Evolutionary conservation across 1,284 basidiomycete genomes (phyloP), one percentile per base, ranked within the genome.

Genomic region (Microbotryomycetes sp.): DNA sequence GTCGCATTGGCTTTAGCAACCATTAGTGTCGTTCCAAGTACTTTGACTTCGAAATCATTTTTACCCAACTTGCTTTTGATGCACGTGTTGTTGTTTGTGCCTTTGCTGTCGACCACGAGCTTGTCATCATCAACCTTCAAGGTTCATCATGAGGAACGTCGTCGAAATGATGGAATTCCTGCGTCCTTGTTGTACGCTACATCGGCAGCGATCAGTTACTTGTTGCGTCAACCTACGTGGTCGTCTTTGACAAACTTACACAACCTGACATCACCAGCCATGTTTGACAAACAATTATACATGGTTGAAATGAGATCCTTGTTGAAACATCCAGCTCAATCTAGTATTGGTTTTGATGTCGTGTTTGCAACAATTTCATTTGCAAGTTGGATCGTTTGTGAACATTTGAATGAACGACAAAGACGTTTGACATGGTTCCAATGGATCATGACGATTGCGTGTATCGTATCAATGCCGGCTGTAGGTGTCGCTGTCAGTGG

Each of bases 271-370:
- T 42, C 36, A 12, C 36, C 36, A 9, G 36, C 36, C 12, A 9
- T 42, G 36, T 42, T 42, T 19, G 36, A 42, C 36, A 42, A 9
- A 9, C 36, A 42, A 19, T 19, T 42, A 9, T 42, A 42, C 36
- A 42, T 12, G 19, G 36, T 19, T 19, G 19, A 12, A 19, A 12
- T 47, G 75, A 62, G 64, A 0, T 76, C 75, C 4, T 76, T 84
- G 14, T 76, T 82, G 63, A 76, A 78, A 1, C 83, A 86, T 71
- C 84, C 85, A 0, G 85, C 85, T 0, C 84, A 85, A 70, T 77
- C 81, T 1, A 84, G 82, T 3, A 84, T 87, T 49, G 82, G 83
- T 3, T 83, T 81, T 78, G 84, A 86, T 63, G 81, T 85, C 28
- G 71, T 86, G 14, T 86, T 64, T 14, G 42, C 65, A 1, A 42